phyloP scores from a whole-genome alignment of 805 yeast species.

The Candida pseudofarinosa region DNA sequence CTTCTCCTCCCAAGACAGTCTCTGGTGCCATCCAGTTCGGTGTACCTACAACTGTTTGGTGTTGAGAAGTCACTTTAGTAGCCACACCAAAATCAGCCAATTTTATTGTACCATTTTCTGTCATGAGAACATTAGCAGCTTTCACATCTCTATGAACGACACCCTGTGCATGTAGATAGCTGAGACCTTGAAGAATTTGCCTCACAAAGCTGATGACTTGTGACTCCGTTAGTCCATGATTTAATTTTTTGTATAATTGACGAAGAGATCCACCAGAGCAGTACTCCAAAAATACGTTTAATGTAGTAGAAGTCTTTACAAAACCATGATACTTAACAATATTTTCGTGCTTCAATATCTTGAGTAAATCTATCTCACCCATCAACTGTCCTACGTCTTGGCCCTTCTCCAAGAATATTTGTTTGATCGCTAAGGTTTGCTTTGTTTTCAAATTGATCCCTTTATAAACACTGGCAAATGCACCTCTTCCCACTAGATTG shows the following conservation, averaged over 20 bases:
- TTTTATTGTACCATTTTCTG: conserved; percentile 64
- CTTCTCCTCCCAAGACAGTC: conserved; percentile 72
- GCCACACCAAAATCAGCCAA: conserved; percentile 97
- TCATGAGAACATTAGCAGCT: conserved; percentile 82
- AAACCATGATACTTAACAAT: conserved; percentile 69
- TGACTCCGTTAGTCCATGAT: conserved; percentile 53
- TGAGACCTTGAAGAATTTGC: conserved; percentile 58
- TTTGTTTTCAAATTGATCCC: conserved; percentile 66
- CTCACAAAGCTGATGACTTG: conserved; percentile 46
- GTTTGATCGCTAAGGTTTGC: conserved; percentile 75
- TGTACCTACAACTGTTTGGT: conserved; percentile 64
- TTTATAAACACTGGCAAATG: conserved; percentile 81
- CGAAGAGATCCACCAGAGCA: conserved; percentile 63
- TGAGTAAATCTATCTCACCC: conserved; percentile 68
- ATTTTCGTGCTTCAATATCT: conserved; percentile 60
- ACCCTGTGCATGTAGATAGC: conserved; percentile 64
- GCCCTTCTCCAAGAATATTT: conserved; percentile 54
- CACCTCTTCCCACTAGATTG: conserved; percentile 82
- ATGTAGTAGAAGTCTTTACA: conserved; percentile 47
- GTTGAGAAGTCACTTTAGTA: conserved; percentile 46
- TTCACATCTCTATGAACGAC: conserved; percentile 86
- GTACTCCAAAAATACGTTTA: conserved; percentile 62
- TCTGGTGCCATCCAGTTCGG: conserved; percentile 99
- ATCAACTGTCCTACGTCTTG: conserved; percentile 43
- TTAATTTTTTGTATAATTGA: conserved; percentile 43